These are phyloP conservation scores for Blepharisma stoltei DNA, from an alignment of 73 alveolate species.

Conservation along the genomic window DNA sequence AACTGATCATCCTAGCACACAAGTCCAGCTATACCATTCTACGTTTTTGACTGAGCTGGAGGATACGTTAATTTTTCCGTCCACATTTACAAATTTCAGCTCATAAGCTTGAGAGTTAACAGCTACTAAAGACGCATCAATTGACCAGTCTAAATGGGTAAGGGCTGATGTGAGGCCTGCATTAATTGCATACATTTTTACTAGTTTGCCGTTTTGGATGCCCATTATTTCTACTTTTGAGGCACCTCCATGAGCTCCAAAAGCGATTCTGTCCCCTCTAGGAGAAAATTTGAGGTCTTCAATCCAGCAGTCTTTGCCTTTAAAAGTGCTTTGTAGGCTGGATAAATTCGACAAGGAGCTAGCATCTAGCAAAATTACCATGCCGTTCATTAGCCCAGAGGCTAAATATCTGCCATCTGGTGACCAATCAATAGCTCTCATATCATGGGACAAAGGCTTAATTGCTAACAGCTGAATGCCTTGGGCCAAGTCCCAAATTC, in stretches of 20 bases:
- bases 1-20: conserved; percentile 95
- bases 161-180: conserved; percentile 91
- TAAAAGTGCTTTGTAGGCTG: conserved; percentile 66
- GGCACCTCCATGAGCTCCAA: conserved; percentile 97
- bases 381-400: conserved; percentile 85
- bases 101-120: conserved; percentile 95
- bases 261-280: conserved; percentile 72
- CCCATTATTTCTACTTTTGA: conserved; percentile 81
- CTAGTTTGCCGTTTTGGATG: conserved; percentile 63
- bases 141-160: conserved; percentile 95
- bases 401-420: conserved; percentile 79
- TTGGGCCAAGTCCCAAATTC: conserved; percentile 89
- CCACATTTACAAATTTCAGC: conserved; percentile 83
- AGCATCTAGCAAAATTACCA: conserved; percentile 74
- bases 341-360: conserved; percentile 56
- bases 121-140: conserved; percentile 79
- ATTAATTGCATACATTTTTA: conserved; percentile 62
- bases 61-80: conserved; percentile 66
- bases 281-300: conserved; percentile 96
- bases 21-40: conserved; percentile 94
- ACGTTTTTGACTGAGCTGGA: conserved; percentile 78
- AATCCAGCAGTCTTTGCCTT: conserved; percentile 83
- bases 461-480: conserved; percentile 64
- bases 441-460: conserved; percentile 82
- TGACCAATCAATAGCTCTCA: conserved; percentile 95